phyloP scores from a whole-genome alignment of 2,329 filamentous ascomycete species.

The Sporothrix humicola region DNA sequence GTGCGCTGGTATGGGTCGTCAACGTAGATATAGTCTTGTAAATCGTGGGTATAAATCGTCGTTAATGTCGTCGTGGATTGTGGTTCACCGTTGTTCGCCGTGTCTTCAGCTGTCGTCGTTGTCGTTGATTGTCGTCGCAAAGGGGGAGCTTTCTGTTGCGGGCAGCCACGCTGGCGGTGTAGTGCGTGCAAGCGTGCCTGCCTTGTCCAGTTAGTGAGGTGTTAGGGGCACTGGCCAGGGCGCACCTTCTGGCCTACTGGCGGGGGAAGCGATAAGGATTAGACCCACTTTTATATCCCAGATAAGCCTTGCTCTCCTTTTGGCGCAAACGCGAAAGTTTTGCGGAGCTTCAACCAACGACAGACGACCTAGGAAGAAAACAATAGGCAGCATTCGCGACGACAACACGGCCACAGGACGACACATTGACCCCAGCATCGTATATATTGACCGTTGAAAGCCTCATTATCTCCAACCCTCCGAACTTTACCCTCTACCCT shows the following conservation, averaged over 20 bases:
- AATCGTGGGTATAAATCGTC: neutral
- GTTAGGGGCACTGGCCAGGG: conserved; percentile 11
- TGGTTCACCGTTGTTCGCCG: conserved; percentile 26
- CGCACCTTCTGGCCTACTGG: conserved; percentile 18
- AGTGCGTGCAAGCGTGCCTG: neutral
- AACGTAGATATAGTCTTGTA: neutral
- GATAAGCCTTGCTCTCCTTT: conserved; percentile 29
- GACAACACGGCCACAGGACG: neutral
- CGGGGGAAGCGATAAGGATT: conserved; percentile 28
- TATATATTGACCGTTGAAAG: no score
- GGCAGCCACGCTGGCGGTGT: conserved; percentile 11
- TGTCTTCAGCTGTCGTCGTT: neutral
- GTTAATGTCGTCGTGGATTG: conserved; percentile 1
- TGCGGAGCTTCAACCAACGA: conserved; percentile 33
- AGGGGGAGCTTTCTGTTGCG: neutral
- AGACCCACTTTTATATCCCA: conserved; percentile 24
- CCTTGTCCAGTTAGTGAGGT: conserved; percentile 1
- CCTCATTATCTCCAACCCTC: neutral
- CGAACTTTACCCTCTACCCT: no score
- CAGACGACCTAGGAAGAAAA: neutral
- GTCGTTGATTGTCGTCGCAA: conserved; percentile 6
- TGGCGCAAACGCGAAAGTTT: conserved; percentile 28
- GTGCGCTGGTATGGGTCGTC: neutral
- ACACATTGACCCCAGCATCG: no score
- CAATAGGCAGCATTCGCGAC: neutral